Percentiles rank a stretch among this genome's conserved stretches.
phyloP scores from a whole-genome alignment of 192 early-diverging fungal species.

The Gigaspora rosea region DNA sequence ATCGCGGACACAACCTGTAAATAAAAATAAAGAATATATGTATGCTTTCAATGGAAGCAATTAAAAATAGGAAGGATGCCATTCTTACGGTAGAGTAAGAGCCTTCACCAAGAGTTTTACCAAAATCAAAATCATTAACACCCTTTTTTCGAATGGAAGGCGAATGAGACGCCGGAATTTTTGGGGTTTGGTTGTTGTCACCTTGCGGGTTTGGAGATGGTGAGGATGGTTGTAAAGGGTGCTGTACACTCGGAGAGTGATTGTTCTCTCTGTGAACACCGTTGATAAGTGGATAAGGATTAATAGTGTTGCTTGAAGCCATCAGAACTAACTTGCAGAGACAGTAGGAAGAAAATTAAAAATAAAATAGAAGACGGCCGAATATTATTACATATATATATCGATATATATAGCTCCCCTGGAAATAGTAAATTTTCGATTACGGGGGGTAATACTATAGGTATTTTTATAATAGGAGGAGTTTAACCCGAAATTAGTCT shows the following conservation, averaged over 20 bases:
- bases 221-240: not conserved
- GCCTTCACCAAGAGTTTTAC: slow-evolving; percentile 86
- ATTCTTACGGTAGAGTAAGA: slow-evolving; percentile 85
- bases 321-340: not conserved
- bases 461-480: not conserved
- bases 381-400: not conserved
- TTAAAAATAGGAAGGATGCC: not conserved
- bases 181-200: not conserved
- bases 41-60: not conserved
- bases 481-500: no score
- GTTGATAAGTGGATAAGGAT: slow-evolving; percentile 1
- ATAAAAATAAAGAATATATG: not conserved
- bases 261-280: not conserved
- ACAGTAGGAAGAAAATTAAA: not conserved
- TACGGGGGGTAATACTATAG: not conserved
- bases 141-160: slow-evolving; percentile 62
- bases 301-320: slow-evolving; percentile 12
- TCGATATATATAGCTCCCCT: not conserved
- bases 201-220: not conserved
- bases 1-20: slow-evolving; percentile 69
- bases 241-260: not conserved
- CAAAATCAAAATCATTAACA: slow-evolving; percentile 85
- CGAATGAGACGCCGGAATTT: not conserved
- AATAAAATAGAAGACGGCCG: not conserved
- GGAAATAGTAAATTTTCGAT: not conserved